phyloP scores from a whole-genome alignment of 352 stramenopile species.

The Saprolegnia diclina region DNA sequence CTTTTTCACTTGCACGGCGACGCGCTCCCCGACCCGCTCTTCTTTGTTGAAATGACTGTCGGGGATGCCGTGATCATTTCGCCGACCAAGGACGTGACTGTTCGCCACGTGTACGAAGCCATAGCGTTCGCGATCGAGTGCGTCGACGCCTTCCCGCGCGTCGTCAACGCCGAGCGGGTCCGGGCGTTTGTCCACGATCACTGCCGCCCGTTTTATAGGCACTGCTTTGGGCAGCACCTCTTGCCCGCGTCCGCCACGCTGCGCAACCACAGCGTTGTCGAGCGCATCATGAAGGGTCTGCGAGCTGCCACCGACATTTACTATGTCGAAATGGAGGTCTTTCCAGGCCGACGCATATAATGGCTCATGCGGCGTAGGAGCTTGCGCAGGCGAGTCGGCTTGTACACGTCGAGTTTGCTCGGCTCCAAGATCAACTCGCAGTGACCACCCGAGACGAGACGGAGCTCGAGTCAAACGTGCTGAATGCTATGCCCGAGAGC shows the following conservation, averaged over 20 bases:
- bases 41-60: conserved; percentile 3
- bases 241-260: background rate
- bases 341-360: background rate
- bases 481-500: too few relatives aligned
- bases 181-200: background rate
- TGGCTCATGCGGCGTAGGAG: background rate
- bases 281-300: background rate
- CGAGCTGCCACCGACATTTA: conserved; percentile 18
- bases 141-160: background rate
- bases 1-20: conserved; percentile 14
- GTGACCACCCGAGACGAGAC: background rate
- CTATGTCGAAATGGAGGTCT: conserved; percentile 18
- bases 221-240: conserved; percentile 8
- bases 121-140: background rate
- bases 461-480: background rate
- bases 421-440: background rate
- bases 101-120: background rate
- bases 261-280: conserved; percentile 1
- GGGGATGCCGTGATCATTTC: background rate
- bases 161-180: background rate
- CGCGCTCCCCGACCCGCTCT: conserved; percentile 1
- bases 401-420: background rate
- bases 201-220: conserved; percentile 7
- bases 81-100: background rate
- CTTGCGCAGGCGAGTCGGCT: background rate